Conservation (phyloP, 1,284 basidiomycete genomes). For the Leccinum huronense region DNA sequence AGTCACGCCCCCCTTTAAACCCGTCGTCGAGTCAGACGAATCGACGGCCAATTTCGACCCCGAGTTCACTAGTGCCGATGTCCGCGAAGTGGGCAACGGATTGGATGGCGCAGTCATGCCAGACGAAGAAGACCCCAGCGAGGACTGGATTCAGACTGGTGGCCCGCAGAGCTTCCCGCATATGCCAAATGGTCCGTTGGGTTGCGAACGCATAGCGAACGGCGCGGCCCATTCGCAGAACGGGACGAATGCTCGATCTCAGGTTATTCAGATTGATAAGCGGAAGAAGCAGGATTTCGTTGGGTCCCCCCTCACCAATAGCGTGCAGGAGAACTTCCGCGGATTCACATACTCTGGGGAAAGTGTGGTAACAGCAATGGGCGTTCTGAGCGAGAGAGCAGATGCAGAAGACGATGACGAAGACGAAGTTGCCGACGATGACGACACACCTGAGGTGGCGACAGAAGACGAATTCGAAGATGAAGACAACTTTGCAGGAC, state of each 20-base stretch:
- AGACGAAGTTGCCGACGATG: slow-evolving; percentile 45
- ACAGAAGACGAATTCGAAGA: slow-evolving; percentile 71
- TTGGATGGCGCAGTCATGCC: slow-evolving; percentile 49
- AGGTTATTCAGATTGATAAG: slow-evolving; percentile 58
- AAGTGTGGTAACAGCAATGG: slow-evolving; percentile 50
- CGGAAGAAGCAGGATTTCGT: slow-evolving; percentile 48
- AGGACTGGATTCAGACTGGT: slow-evolving; percentile 56
- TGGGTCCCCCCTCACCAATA: slow-evolving; percentile 76
- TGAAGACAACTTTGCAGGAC: slow-evolving; percentile 52
- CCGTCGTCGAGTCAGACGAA: slow-evolving; percentile 97
- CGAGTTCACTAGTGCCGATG: slow-evolving; percentile 90
- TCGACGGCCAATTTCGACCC: slow-evolving; percentile 97
- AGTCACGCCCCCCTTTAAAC: slow-evolving; percentile 97
- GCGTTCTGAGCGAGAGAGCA: slow-evolving; percentile 38
- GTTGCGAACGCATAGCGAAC: slow-evolving; percentile 49
- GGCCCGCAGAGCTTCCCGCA: slow-evolving; percentile 42
- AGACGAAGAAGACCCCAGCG: slow-evolving; percentile 75
- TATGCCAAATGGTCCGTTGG: slow-evolving; percentile 71
- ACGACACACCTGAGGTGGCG: slow-evolving; percentile 47
- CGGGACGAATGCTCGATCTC: slow-evolving; percentile 23
- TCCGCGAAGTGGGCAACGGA: slow-evolving; percentile 67
- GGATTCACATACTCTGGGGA: slow-evolving; percentile 90
- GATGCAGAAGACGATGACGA: slow-evolving; percentile 31
- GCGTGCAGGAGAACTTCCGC: slow-evolving; percentile 92
- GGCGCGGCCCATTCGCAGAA: slow-evolving; percentile 14